Percentiles rank a stretch among this genome's conserved stretches.
Conservation (phyloP, 2,329 filamentous ascomycete genomes). For the Penicillium sp. region DNA sequence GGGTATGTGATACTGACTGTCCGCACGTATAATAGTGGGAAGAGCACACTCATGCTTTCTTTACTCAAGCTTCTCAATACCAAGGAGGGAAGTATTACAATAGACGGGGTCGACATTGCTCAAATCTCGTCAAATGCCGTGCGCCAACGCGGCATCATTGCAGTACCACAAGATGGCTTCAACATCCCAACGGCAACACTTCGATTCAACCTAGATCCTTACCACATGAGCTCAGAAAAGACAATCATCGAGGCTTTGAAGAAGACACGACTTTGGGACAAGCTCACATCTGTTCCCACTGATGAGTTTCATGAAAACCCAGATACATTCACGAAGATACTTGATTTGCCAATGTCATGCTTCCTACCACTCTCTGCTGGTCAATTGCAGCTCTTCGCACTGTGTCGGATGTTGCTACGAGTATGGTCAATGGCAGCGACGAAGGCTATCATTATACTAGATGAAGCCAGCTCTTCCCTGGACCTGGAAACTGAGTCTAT, state of each 20-base stretch:
- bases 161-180: slow-evolving; percentile 10
- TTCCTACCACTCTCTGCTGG: slow-evolving; percentile 8
- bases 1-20: not conserved
- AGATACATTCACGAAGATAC: not conserved
- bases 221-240: not conserved
- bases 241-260: not conserved
- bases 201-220: slow-evolving; percentile 9
- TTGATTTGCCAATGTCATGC: slow-evolving; percentile 1
- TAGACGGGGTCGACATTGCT: slow-evolving; percentile 2
- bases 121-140: not conserved
- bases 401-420: slow-evolving; percentile 1
- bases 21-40: not conserved
- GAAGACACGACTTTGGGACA: not conserved
- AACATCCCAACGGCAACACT: slow-evolving; percentile 3
- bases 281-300: not conserved
- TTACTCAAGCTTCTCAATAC: not conserved
- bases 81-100: not conserved
- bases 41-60: not conserved
- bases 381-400: slow-evolving; percentile 4
- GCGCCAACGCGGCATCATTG: slow-evolving; percentile 6
- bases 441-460: slow-evolving; percentile 5
- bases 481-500: slow-evolving; percentile 4
- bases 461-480: slow-evolving; percentile 9
- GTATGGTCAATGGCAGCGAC: not conserved
- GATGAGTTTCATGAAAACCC: not conserved